Base-by-base conservation (phyloP, 208 protist genomes). In the Plasmodiophora brassicae region DNA sequence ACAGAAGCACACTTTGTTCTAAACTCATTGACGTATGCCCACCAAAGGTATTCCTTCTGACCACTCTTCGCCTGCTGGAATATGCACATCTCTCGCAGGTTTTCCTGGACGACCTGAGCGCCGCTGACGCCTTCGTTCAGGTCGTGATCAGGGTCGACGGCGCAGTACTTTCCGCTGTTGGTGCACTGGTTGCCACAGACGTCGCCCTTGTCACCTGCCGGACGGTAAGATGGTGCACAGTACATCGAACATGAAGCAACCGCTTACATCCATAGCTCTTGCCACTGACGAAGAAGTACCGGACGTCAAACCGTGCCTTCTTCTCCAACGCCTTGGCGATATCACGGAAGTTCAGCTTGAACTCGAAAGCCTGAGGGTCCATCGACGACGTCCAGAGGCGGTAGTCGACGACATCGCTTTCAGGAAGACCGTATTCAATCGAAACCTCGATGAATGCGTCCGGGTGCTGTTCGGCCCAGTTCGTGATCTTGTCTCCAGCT, bases 101-200 rank as follows among this genome's bases (percentile, higher is more conserved):
- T 86, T n/a, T 86, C 83, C 45, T 46, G 28, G 39, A 86, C 45
- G 32, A 86, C 83, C 38, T 86, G 38, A 25, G 10, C 28, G 25
- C 83, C 83, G 39, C 44, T 54, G 20, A 86, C 83, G 1, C 83
- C 83, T 20, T 14, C n/a, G 25, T 14, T 46, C 8, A 86, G 38
- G 41, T 86, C 45, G 83, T 46, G 38, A n/a, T 86, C 41, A 5
- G 83, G 83, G 45, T 86, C 83, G 8, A 45, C 83, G 1, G 83
- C 45, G 41, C 83, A 86, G 83, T 86, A 86, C 45, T 32, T 1
- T 25, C 83, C 83, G 45, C 41, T 86, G 41, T 86, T 86, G 8
- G 45, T 86, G 83, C 83, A 86, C 45, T 86, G 83, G 41, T 53
- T 86, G 1, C 83, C 83, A 46, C 83, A 86, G 1, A 86, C 10